Conservation (phyloP, 2,329 filamentous ascomycete species). For the Lasiodiplodia sp. region DNA sequence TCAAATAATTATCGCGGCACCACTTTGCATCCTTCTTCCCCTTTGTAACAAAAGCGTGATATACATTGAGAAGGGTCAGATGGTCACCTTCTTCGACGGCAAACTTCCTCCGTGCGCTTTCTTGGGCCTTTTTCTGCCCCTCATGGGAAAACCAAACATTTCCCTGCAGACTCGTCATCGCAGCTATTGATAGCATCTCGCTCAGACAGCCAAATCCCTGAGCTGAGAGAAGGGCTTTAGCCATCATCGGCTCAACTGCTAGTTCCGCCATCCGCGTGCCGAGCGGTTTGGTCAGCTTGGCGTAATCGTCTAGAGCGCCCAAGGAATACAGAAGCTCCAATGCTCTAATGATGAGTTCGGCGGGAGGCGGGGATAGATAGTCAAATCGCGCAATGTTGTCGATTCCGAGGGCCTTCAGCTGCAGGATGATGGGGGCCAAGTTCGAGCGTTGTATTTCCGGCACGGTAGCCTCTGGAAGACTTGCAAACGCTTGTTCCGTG, state of each 20-base stretch:
- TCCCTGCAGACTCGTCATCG: conserved; percentile 89
- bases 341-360: conserved; percentile 83
- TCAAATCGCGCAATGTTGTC: conserved; percentile 93
- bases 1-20: conserved; percentile 85
- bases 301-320: conserved; percentile 86
- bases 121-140: conserved; percentile 76
- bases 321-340: conserved; percentile 88
- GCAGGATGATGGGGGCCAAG: conserved; percentile 84
- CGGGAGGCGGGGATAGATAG: conserved; percentile 85
- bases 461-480: conserved; percentile 74
- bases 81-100: conserved; percentile 95
- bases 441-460: conserved; percentile 95
- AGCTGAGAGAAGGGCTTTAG: conserved; percentile 81
- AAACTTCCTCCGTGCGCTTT: conserved; percentile 79
- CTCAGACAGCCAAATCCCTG: conserved; percentile 77
- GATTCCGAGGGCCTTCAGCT: conserved; percentile 93
- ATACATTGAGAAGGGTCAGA: conserved; percentile 91
- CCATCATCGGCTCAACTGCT: conserved; percentile 94
- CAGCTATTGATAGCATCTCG: conserved; percentile 89
- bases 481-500: conserved; percentile 74
- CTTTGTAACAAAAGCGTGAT: conserved; percentile 82
- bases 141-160: conserved; percentile 84
- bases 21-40: conserved; percentile 85
- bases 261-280: conserved; percentile 92
- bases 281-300: conserved; percentile 87